Conservation (phyloP, 2,329 filamentous ascomycete genomes). For the Elsinoe fawcettii region DNA sequence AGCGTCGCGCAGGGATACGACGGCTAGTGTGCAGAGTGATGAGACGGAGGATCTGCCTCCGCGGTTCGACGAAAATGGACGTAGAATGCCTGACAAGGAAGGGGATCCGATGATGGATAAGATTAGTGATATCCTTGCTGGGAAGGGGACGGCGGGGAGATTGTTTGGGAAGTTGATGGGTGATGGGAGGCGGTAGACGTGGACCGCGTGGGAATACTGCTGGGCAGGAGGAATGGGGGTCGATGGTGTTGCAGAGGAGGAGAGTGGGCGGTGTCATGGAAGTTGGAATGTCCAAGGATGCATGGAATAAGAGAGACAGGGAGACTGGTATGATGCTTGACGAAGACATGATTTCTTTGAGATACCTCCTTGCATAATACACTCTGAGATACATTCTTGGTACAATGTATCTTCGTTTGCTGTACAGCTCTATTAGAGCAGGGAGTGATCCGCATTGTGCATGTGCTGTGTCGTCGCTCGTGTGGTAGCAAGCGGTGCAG, state of each 20-base stretch:
- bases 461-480: no score
- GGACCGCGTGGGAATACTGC: no score
- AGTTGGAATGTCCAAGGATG: neutral
- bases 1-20: neutral
- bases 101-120: constrained; percentile 26
- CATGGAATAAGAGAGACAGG: neutral
- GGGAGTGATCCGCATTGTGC: no score
- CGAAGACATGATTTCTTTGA: constrained; percentile 1
- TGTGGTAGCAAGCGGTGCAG: no score
- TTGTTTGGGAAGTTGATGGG: constrained; percentile 24
- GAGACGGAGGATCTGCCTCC: constrained; percentile 30
- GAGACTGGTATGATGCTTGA: neutral
- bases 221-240: constrained; percentile 45
- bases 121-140: constrained; percentile 27
- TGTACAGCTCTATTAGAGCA: no score
- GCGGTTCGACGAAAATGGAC: constrained; percentile 31
- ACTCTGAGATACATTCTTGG: no score
- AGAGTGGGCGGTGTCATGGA: no score
- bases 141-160: constrained; percentile 24
- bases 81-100: constrained; percentile 24
- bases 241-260: no score
- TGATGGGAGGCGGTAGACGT: constrained; percentile 18
- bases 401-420: no score
- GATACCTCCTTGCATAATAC: constrained; percentile 8
- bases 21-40: constrained; percentile 20